phyloP scores from a whole-genome alignment of 2,329 filamentous ascomycete species.

The Trichophyton schoenleinii region DNA sequence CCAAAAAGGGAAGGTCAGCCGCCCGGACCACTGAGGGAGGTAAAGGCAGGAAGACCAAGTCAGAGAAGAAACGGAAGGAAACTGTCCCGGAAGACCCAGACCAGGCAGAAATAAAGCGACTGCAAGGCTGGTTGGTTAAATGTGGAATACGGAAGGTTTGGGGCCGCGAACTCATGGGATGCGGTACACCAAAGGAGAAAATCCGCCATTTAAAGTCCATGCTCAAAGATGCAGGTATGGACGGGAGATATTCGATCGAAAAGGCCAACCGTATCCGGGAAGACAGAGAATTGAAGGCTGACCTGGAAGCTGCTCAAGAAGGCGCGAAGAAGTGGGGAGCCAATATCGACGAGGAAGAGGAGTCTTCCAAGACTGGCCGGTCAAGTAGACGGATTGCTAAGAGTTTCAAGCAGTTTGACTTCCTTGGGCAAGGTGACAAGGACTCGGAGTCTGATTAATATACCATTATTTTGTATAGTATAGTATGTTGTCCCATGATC shows the following conservation, averaged over 20 bases:
- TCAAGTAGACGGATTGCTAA: constrained; percentile 31
- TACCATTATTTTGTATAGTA: not conserved
- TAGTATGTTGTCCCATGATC: not conserved
- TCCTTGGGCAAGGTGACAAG: constrained; percentile 58
- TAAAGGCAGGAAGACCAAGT: constrained; percentile 23
- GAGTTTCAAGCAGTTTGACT: constrained; percentile 39
- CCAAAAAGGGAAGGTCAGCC: constrained; percentile 32
- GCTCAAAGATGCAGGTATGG: constrained; percentile 75
- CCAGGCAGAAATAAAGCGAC: constrained; percentile 69
- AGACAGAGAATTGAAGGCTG: constrained; percentile 66
- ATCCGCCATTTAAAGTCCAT: constrained; percentile 67
- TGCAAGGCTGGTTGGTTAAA: constrained; percentile 76
- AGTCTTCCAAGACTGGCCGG: constrained; percentile 25
- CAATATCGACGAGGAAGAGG: constrained; percentile 27
- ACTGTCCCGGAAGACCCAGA: constrained; percentile 46
- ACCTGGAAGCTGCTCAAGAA: constrained; percentile 72
- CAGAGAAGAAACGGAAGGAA: constrained; percentile 29
- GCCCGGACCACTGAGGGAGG: constrained; percentile 15
- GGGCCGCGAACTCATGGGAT: constrained; percentile 69
- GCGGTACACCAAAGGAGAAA: constrained; percentile 62
- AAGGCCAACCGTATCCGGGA: constrained; percentile 83
- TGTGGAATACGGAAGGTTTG: constrained; percentile 90
- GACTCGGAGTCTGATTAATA: constrained; percentile 34
- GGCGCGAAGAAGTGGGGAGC: constrained; percentile 70
- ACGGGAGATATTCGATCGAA: constrained; percentile 71